Evolutionary conservation across 371 early-diverging fungal species (phyloP).

Genomic region (Cladochytrium tenue): DNA sequence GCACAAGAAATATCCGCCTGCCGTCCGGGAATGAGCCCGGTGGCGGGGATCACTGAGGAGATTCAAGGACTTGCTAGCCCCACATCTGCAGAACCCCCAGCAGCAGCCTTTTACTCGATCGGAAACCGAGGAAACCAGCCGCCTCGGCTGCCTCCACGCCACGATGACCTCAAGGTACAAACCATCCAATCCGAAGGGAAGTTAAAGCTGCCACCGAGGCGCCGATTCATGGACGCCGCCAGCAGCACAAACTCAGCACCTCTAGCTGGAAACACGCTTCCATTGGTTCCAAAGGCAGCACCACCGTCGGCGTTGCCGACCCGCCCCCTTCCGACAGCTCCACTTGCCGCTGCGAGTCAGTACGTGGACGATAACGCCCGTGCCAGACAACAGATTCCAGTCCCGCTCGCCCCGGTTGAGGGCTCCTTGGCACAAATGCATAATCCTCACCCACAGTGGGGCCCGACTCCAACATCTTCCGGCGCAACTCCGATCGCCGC

Average conservation of each 20-base stretch:
- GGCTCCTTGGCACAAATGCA: neutral
- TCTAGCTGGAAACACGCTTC: neutral
- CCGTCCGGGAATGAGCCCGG: neutral
- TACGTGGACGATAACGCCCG: conserved; percentile 43
- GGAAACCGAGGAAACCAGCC: neutral
- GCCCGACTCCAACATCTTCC: neutral
- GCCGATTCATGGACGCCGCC: neutral
- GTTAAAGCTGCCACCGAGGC: neutral
- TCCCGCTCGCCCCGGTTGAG: conserved; percentile 21
- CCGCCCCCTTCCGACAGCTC: neutral
- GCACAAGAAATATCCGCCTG: conserved; percentile 18
- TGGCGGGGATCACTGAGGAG: neutral
- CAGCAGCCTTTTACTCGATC: neutral
- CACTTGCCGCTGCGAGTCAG: neutral
- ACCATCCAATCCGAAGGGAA: too few species aligned
- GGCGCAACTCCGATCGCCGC: neutral
- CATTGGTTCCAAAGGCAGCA: neutral
- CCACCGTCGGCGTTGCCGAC: neutral
- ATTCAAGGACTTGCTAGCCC: neutral
- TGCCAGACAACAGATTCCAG: conserved; percentile 36
- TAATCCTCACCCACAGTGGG: neutral
- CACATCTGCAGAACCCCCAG: neutral
- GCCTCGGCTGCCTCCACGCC: neutral
- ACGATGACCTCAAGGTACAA: too few species aligned
- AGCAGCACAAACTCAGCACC: neutral